These are phyloP conservation scores for Phallus indusiatus DNA, from an alignment of 768 basidiomycete species.

Conservation along the genomic window DNA sequence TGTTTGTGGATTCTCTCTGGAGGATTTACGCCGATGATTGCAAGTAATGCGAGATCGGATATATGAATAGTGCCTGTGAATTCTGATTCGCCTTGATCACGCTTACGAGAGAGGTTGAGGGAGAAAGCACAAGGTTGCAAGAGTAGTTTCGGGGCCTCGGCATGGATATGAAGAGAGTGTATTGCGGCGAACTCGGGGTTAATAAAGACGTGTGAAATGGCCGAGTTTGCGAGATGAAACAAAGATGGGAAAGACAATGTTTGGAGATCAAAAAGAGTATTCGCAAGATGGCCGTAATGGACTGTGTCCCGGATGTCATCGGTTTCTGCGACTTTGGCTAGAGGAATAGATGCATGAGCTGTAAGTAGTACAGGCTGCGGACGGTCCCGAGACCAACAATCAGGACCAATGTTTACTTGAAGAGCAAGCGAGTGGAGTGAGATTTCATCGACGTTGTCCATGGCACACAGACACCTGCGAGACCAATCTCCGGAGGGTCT, in stretches of 20 bases:
- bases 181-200: conserved; percentile 28
- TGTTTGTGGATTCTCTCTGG: conserved; percentile 61
- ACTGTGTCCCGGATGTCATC: conserved; percentile 50
- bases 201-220: conserved; percentile 27
- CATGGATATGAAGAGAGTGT: conserved; percentile 31
- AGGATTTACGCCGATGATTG: conserved; percentile 63
- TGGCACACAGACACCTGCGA: not conserved
- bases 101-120: conserved; percentile 26
- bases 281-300: conserved; percentile 57
- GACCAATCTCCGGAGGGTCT: not conserved
- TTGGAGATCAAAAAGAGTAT: conserved; percentile 29
- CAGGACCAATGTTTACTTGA: conserved; percentile 33
- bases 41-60: conserved; percentile 36
- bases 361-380: conserved; percentile 45
- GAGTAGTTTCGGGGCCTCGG: conserved; percentile 39
- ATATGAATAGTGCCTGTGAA: conserved; percentile 24
- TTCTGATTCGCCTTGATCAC: not conserved
- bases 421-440: conserved; percentile 35
- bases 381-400: conserved; percentile 41
- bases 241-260: conserved; percentile 20
- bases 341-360: conserved; percentile 32
- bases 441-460: conserved; percentile 28
- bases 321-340: conserved; percentile 34
- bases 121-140: conserved; percentile 38
- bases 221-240: conserved; percentile 26